These are phyloP conservation scores for Fusarium albidum DNA, from an alignment of 2,329 filamentous ascomycete genomes.

Conservation along the genomic window DNA sequence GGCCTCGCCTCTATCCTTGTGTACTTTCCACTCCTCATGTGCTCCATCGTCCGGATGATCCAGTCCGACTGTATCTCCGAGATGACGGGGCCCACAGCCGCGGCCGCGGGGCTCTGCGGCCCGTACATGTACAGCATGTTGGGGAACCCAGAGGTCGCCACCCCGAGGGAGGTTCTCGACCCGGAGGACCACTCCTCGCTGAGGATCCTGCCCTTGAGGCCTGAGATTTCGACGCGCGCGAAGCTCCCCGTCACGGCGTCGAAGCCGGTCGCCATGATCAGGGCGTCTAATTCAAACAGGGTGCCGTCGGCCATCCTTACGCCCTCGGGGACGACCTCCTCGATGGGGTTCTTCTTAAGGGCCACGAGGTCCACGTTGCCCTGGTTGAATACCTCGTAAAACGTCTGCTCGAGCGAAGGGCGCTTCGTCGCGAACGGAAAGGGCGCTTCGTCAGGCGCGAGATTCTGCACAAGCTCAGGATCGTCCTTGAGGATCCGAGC, in stretches of 20 bases:
- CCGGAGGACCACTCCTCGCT: too few species aligned
- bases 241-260: slow-evolving; percentile 24
- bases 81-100: slow-evolving; percentile 4
- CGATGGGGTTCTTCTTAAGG: slow-evolving; percentile 11
- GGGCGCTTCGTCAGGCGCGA: slow-evolving; percentile 7
- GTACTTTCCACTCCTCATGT: background rate
- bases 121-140: slow-evolving; percentile 19
- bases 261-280: slow-evolving; percentile 25
- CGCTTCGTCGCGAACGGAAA: slow-evolving; percentile 20
- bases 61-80: slow-evolving; percentile 11
- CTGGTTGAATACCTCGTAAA: slow-evolving; percentile 25
- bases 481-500: slow-evolving; percentile 5
- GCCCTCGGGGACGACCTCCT: background rate
- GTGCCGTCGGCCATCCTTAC: slow-evolving; percentile 3
- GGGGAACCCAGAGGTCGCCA: background rate
- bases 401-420: slow-evolving; percentile 11
- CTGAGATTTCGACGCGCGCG: slow-evolving; percentile 7
- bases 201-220: background rate
- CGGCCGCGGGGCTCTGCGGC: slow-evolving; percentile 10
- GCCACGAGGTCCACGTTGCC: slow-evolving; percentile 17
- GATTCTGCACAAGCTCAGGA: background rate
- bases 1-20: background rate
- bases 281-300: slow-evolving; percentile 1
- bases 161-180: too few species aligned
- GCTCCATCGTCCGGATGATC: background rate